These are phyloP conservation scores for Candida insectalens DNA, from an alignment of 805 yeast species.

Conservation along the genomic window DNA sequence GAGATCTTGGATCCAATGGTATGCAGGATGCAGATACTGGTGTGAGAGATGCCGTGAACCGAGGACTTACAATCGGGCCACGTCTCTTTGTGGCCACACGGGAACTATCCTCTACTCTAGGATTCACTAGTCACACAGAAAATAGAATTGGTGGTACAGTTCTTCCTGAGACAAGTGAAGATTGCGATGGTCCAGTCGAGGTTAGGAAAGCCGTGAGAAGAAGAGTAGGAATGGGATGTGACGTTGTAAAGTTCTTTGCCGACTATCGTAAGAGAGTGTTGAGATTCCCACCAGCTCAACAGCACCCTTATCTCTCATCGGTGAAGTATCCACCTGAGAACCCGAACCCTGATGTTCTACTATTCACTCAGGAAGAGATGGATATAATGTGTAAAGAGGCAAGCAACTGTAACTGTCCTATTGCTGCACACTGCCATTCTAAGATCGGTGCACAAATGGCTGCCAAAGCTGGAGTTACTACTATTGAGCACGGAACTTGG, in stretches of 20 bases:
- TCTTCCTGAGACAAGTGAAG: no score
- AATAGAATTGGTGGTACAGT: no score
- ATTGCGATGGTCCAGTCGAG: no score
- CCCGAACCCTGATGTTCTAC: slow-evolving; percentile 20
- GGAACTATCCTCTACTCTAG: slow-evolving; percentile 16
- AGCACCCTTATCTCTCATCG: slow-evolving; percentile 19
- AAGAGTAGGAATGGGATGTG: no score
- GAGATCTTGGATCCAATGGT: slow-evolving; percentile 21
- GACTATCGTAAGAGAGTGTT: no score
- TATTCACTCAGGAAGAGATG: slow-evolving; percentile 21
- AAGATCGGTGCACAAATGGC: slow-evolving; percentile 19
- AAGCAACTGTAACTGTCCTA: slow-evolving; percentile 16
- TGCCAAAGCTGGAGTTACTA: slow-evolving; percentile 16
- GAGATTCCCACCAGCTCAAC: no score
- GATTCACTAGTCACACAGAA: no score
- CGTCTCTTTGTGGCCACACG: slow-evolving; percentile 20
- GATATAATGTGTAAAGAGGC: slow-evolving; percentile 18
- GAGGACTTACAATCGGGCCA: slow-evolving; percentile 19
- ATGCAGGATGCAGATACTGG: slow-evolving; percentile 21
- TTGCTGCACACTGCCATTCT: slow-evolving; percentile 21
- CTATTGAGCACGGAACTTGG: slow-evolving; percentile 20
- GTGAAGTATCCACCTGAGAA: slow-evolving; percentile 17
- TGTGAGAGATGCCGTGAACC: slow-evolving; percentile 19
- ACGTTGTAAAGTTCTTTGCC: no score
- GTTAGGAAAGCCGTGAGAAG: no score